Percentiles rank a stretch among this genome's conserved stretches.
phyloP scores from a whole-genome alignment of 1,139 yeast genomes.

The Suhomyces bokatorum region DNA sequence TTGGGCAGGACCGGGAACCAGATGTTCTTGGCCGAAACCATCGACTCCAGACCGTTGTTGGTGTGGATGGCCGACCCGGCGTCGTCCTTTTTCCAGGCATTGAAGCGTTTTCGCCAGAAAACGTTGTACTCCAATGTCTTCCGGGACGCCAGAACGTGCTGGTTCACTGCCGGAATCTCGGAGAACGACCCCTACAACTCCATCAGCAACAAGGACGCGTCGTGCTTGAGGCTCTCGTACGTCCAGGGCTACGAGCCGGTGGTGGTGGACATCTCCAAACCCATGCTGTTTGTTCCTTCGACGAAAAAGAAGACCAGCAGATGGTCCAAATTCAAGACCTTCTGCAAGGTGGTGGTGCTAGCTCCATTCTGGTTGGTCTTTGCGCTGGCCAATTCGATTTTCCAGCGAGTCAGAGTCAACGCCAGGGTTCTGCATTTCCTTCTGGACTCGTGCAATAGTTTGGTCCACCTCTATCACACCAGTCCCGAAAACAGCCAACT shows the following conservation, averaged over 20 bases:
- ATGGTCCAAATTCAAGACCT: conserved; percentile 48
- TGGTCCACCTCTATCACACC: conserved; percentile 30
- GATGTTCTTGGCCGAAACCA: conserved; percentile 59
- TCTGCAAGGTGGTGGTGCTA: conserved; percentile 42
- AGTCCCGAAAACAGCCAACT: not conserved
- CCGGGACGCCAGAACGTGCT: conserved; percentile 77
- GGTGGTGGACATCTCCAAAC: conserved; percentile 48
- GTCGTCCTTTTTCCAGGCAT: conserved; percentile 60
- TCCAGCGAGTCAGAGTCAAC: conserved; percentile 41
- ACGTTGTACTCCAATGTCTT: conserved; percentile 71
- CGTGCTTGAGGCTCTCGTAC: conserved; percentile 45
- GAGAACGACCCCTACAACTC: conserved; percentile 60
- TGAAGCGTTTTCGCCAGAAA: conserved; percentile 50
- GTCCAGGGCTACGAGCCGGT: conserved; percentile 54
- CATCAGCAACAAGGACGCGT: conserved; percentile 38
- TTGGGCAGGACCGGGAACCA: conserved; percentile 74
- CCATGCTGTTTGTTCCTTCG: conserved; percentile 22
- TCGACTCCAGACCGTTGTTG: conserved; percentile 48
- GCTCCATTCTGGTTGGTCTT: conserved; percentile 57
- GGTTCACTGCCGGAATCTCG: conserved; percentile 79
- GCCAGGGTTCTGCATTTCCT: conserved; percentile 34
- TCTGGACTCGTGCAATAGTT: conserved; percentile 29
- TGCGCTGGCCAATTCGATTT: conserved; percentile 45
- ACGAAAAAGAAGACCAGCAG: not conserved
- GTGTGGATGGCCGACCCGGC: conserved; percentile 63